Evolutionary conservation across 169 alveolate species (phyloP).

Genomic region (Cryptosporidium ryanae): DNA sequence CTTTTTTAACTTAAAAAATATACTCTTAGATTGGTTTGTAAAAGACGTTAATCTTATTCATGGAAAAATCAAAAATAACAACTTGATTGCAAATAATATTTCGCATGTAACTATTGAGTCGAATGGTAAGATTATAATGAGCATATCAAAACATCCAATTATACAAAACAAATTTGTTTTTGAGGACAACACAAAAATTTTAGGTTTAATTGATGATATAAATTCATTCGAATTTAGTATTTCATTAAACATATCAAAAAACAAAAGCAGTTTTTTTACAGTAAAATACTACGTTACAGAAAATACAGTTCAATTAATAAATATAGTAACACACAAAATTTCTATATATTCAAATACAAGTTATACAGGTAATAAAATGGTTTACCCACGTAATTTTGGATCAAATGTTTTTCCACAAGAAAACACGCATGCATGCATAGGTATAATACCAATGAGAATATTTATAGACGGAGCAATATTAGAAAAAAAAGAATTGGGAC

Average conservation of each 20-base stretch:
- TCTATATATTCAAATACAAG: not conserved
- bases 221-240: conserved; percentile 59
- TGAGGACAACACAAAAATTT: conserved; percentile 21
- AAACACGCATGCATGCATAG: not conserved
- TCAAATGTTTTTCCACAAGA: not conserved
- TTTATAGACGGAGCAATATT: conserved; percentile 21
- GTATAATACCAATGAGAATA: conserved; percentile 45
- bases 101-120: conserved; percentile 12
- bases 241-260: not conserved
- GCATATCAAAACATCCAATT: conserved; percentile 13
- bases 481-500: conserved; percentile 6
- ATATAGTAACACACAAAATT: not conserved
- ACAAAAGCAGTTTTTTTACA: not conserved
- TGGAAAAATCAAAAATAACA: conserved; percentile 30
- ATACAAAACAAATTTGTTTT: not conserved
- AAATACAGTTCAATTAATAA: not conserved
- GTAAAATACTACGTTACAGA: conserved; percentile 37
- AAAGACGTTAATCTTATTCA: conserved; percentile 14
- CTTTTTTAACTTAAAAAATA: not conserved
- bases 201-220: not conserved
- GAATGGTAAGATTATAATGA: conserved; percentile 4
- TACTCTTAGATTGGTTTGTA: conserved; percentile 14
- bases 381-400: not conserved
- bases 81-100: conserved; percentile 24
- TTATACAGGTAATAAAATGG: not conserved